phyloP scores from a whole-genome alignment of 2,329 filamentous ascomycete species.

The Phaeoacremonium minimum region DNA sequence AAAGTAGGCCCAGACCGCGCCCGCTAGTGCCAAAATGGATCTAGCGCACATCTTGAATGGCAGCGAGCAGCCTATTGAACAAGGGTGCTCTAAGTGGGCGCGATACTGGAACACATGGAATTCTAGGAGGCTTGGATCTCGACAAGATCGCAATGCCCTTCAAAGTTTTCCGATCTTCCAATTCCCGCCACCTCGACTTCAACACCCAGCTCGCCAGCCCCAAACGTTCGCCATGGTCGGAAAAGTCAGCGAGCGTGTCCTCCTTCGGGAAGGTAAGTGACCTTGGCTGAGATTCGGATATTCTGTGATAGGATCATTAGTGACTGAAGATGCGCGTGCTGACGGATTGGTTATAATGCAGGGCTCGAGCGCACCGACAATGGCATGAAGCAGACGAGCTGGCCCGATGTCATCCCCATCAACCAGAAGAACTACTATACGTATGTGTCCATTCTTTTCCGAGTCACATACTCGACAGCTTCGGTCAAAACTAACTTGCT shows the following conservation, averaged over 20 bases:
- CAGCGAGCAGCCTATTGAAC: too few species aligned
- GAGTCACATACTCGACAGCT: slow-evolving; percentile 1
- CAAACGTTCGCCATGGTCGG: slow-evolving; percentile 45
- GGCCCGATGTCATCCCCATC: slow-evolving; percentile 89
- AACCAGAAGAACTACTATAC: slow-evolving; percentile 99
- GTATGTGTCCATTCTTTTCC: slow-evolving; percentile 41
- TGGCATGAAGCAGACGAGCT: slow-evolving; percentile 91
- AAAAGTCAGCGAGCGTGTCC: slow-evolving; percentile 62
- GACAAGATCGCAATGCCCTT: background rate
- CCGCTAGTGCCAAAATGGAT: background rate
- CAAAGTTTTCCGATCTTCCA: slow-evolving; percentile 1
- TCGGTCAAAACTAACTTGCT: slow-evolving; percentile 14
- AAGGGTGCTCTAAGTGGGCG: too few species aligned
- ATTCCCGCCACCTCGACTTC: slow-evolving; percentile 3
- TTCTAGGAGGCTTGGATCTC: background rate
- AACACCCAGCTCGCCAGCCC: slow-evolving; percentile 11
- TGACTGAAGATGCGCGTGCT: slow-evolving; percentile 6
- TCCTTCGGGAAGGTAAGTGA: slow-evolving; percentile 54
- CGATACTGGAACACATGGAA: too few species aligned
- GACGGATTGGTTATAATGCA: slow-evolving; percentile 29
- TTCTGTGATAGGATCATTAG: too few species aligned
- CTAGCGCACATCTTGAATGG: too few species aligned
- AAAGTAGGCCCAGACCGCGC: background rate
- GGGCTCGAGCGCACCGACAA: slow-evolving; percentile 96
- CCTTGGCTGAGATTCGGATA: background rate